Base-by-base conservation (phyloP, 139 green algal genomes). In the Ettlia oleoabundans region DNA sequence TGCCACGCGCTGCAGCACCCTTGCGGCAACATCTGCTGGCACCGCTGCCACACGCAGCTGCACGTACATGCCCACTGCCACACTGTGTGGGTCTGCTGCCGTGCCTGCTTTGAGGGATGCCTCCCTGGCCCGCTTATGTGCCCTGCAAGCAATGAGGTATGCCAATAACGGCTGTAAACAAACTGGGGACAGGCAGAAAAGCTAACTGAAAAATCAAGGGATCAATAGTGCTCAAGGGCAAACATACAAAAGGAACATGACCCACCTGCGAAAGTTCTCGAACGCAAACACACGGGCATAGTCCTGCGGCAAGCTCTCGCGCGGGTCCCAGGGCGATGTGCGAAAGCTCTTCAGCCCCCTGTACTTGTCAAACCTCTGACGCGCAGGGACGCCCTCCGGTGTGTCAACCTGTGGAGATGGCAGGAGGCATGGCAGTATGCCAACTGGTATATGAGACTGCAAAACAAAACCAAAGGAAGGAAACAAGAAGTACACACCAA, bases 281-380 rank as follows among this genome's bases (percentile, higher is more conserved):
- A 99, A 99, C 0, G 96, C 94, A 87, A 98, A 99, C 10, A 98
- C 92, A 47, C 92, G 89, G 13, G 88, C 89, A 75, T 99, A 99
- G 62, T 99, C 94, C 0, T 47, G 37, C 0, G 96, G 96, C 66
- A 98, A 90, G 67, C 82, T 88, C 84, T 99, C 95, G 81, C 93
- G 92, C 18, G 94, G 75, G 86, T 99, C 96, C 96, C 96, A 99
- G 35, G 92, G 76, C 38, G 88, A 94, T 40, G 91, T 95, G 68
- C 96, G 90, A 85, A 98, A 95, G 70, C 83, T 94, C 89, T 98
- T 98, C 37, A 99, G 91, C 22, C 96, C 96, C 30, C 96, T 90
- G 89, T 90, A 96, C 83, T 92, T 93, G 38, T 75, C 87, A 83
- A 94, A 95, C 2, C 93, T 85, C 81, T 89, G 71, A 0, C 96